A percentile compares a stretch with the other conserved stretches of the same genome.
Conservation (phyloP, 345 rosid species). For the Lumnitzera littorea region DNA sequence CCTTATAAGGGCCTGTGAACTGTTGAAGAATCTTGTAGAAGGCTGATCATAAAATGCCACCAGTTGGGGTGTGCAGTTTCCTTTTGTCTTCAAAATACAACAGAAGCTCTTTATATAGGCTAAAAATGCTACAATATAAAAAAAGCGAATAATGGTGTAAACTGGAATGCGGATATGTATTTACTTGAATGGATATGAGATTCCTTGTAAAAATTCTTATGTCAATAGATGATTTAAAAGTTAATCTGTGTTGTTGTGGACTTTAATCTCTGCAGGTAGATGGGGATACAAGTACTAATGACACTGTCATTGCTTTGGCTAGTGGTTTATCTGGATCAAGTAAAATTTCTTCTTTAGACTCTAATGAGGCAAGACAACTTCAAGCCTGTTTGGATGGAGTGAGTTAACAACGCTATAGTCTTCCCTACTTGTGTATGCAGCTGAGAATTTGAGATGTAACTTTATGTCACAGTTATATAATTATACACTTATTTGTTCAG, state of each 20-base stretch:
- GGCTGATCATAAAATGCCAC: too few species aligned
- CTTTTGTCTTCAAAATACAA: too few species aligned
- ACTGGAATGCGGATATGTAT: too few species aligned
- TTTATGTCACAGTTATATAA: too few species aligned
- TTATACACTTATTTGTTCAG: too few species aligned
- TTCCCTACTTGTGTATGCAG: not conserved
- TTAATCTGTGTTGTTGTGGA: constrained; percentile 1
- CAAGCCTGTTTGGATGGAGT: constrained; percentile 93
- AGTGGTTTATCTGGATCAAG: constrained; percentile 82
- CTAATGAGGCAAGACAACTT: constrained; percentile 64
- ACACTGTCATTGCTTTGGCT: constrained; percentile 83
- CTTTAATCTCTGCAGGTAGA: constrained; percentile 58
- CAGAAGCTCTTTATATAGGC: too few species aligned
- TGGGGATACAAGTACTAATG: constrained; percentile 95
- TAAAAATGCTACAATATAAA: too few species aligned
- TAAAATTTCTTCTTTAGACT: constrained; percentile 50
- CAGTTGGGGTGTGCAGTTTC: too few species aligned
- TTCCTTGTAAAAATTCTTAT: not conserved
- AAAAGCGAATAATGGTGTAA: too few species aligned
- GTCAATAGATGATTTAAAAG: constrained; percentile 1
- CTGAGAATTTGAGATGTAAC: too few species aligned
- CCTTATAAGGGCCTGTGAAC: too few species aligned
- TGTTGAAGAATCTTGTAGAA: too few species aligned
- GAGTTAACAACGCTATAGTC: constrained; percentile 15
- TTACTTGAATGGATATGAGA: not conserved